phyloP scores from a whole-genome alignment of 495 filamentous ascomycete species.

The Penicillium lividum region DNA sequence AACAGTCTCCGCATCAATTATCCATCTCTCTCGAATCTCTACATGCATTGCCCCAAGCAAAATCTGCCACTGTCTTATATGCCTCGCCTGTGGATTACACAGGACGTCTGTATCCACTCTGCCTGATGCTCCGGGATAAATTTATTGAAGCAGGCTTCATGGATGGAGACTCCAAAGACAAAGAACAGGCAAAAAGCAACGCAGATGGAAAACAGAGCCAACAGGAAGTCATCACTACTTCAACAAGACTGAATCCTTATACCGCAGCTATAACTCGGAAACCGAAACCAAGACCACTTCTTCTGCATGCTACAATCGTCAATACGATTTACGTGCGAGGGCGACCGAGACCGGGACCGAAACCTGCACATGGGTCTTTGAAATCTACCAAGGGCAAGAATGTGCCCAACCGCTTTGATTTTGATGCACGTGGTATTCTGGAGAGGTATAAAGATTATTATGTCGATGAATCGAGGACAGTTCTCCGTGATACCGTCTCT shows the following conservation, averaged over 20 bases:
- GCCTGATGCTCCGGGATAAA: slow-evolving; percentile 54
- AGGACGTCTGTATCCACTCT: slow-evolving; percentile 61
- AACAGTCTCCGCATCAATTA: not conserved
- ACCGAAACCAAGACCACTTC: slow-evolving; percentile 56
- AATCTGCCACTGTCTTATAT: slow-evolving; percentile 54
- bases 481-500: slow-evolving; percentile 9
- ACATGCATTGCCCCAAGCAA: slow-evolving; percentile 34
- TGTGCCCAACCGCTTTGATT: slow-evolving; percentile 27
- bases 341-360: slow-evolving; percentile 23
- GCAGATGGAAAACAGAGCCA: not conserved
- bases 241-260: slow-evolving; percentile 8
- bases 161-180: slow-evolving; percentile 42
- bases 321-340: slow-evolving; percentile 78
- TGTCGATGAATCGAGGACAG: slow-evolving; percentile 29
- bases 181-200: not conserved
- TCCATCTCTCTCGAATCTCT: slow-evolving; percentile 38
- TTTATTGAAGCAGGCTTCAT: slow-evolving; percentile 68
- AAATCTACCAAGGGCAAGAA: slow-evolving; percentile 32
- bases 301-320: slow-evolving; percentile 81
- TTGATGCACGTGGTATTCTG: slow-evolving; percentile 42
- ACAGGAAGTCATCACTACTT: not conserved
- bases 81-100: slow-evolving; percentile 57
- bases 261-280: slow-evolving; percentile 17
- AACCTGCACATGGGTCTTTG: slow-evolving; percentile 18
- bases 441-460: slow-evolving; percentile 36